Evolutionary conservation across 148 eudicot genomes (phyloP), one percentile per base, ranked within the genome.

Genomic region (Camellia granthamiana): DNA sequence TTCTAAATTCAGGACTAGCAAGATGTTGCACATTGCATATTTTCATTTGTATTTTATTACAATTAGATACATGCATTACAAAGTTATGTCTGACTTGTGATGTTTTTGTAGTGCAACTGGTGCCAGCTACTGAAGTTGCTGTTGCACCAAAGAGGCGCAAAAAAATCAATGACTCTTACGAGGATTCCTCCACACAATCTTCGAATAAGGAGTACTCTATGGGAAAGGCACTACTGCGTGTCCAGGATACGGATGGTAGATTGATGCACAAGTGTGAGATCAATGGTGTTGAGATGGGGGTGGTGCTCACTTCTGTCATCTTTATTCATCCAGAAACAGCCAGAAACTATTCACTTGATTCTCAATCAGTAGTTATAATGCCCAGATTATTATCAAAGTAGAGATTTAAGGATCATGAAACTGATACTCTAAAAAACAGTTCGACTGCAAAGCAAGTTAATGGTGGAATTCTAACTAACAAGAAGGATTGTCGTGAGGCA

Each of bases 81-180:
- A 16, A 46, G 1, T 19, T 38, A 3, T 38, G 5, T 18, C 30
- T 82, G 74, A 72, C 21, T 43, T 56, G 9, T 73, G 69, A 67
- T 7, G 52, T 78, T 78, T 80, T 82, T 79, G 80, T 92, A 97
- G 99, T 97, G 74, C 97, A 94, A 89, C 99, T 97, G 79, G 90
- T 91, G 61, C 97, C 97, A 42, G 97, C 92, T 74, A 84, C 93
- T 81, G 97, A 97, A 90, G 93, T 97, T 84, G 95, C 96, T 74
- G 98, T 97, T 86, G 97, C 96, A 74, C 97, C 97, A 74, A 97
- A 97, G 92, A 89, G 90, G 75, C 93, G 99, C n/a, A 85, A 77
- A 78, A 92, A 63, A 77, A 77, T 75, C 59, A 71, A 41, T 77
- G 86, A 80, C 56, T 81, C 90, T 79, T 13, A 69, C 73, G 78